phyloP scores from a whole-genome alignment of 2,329 filamentous ascomycete species.

The Aspergillus japonicus region DNA sequence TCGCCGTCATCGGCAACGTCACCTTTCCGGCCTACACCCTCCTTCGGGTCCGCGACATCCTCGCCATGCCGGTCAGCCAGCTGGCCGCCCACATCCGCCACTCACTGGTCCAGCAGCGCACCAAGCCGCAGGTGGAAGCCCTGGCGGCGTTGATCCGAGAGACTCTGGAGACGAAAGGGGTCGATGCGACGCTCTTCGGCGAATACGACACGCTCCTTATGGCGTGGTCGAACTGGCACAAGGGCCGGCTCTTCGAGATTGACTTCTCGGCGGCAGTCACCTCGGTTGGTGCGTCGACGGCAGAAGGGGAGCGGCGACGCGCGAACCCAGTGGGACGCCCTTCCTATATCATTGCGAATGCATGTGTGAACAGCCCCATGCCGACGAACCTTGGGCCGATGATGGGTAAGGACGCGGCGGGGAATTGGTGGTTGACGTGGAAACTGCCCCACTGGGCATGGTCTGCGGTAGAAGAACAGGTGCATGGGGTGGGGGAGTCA shows the following conservation, averaged over 20 bases:
- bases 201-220: conserved; percentile 34
- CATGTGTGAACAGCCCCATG: neutral
- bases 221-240: conserved; percentile 43
- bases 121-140: conserved; percentile 11
- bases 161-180: neutral
- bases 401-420: conserved; percentile 32
- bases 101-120: conserved; percentile 13
- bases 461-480: conserved; percentile 19
- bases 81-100: conserved; percentile 14
- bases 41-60: conserved; percentile 5
- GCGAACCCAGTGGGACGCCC: conserved; percentile 9
- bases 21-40: neutral
- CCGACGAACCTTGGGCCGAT: conserved; percentile 22
- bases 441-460: conserved; percentile 22
- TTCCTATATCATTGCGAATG: neutral
- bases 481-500: neutral
- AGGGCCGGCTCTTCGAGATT: conserved; percentile 35
- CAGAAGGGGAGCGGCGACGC: neutral
- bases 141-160: conserved; percentile 18
- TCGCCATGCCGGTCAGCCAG: conserved; percentile 12
- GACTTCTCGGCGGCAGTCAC: conserved; percentile 38
- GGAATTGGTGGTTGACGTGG: conserved; percentile 33
- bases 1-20: conserved; percentile 26
- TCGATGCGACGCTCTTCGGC: conserved; percentile 28
- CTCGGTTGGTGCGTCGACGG: neutral